Evolutionary conservation across 2,329 filamentous ascomycete genomes (phyloP).

Genomic region (Helicocarpus griseus): DNA sequence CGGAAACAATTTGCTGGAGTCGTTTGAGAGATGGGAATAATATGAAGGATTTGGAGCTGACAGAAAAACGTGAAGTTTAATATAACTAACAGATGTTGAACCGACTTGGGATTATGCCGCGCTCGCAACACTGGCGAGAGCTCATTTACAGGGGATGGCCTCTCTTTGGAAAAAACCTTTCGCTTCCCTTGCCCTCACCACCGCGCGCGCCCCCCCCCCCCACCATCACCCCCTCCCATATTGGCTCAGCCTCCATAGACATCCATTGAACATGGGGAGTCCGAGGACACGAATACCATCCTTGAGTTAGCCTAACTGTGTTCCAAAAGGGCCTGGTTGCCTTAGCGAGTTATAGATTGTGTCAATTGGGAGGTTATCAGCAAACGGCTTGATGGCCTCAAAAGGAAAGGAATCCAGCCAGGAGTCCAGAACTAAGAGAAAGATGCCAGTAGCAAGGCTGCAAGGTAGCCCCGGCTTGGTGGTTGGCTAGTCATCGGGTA

Average conservation of each 20-base stretch:
- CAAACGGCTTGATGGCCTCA: neutral
- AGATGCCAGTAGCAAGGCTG: neutral
- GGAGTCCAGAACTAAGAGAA: neutral
- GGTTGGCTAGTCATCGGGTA: neutral
- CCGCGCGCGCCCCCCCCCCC: no score
- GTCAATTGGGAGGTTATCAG: neutral
- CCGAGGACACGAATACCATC: neutral
- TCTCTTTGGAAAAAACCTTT: neutral
- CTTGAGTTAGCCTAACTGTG: no score
- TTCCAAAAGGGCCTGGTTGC: no score
- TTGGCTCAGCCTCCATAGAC: neutral
- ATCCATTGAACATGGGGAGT: no score
- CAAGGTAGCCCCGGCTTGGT: neutral
- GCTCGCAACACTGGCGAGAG: neutral
- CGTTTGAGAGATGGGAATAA: neutral
- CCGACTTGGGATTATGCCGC: neutral
- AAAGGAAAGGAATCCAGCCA: neutral
- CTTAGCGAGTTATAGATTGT: neutral
- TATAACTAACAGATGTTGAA: neutral
- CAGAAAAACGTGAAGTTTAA: neutral
- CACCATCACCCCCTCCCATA: neutral
- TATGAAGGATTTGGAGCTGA: no score
- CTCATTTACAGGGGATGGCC: neutral
- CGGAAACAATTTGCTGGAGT: neutral
- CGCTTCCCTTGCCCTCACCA: no score